Conservation (phyloP, 345 rosid species). For the Stellera chamaejasme region DNA sequence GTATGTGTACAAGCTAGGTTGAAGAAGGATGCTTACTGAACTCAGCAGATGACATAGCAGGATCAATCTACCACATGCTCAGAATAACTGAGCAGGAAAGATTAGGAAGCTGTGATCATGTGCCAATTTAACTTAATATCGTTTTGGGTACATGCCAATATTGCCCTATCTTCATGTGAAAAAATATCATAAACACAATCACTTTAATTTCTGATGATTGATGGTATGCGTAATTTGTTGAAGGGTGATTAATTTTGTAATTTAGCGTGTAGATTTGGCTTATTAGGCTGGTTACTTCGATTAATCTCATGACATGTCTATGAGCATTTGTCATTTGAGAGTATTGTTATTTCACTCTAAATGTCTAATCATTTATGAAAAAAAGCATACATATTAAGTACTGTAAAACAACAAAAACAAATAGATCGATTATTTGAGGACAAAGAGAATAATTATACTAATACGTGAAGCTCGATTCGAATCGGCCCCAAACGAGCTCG, state of each 20-base stretch:
- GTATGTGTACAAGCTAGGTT: conserved; percentile 28
- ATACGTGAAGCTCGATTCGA: too few species aligned
- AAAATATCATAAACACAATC: conserved; percentile 11
- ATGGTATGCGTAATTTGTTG: background rate
- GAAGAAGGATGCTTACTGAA: conserved; percentile 89
- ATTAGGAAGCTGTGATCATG: conserved; percentile 17
- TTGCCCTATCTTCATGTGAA: conserved; percentile 8
- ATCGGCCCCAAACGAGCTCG: too few species aligned
- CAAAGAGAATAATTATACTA: too few species aligned
- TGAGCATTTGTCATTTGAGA: background rate
- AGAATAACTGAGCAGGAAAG: conserved; percentile 44
- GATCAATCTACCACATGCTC: conserved; percentile 80
- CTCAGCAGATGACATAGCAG: conserved; percentile 83
- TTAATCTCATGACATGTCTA: background rate
- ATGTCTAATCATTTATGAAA: too few species aligned
- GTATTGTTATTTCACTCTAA: too few species aligned
- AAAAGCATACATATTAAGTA: too few species aligned
- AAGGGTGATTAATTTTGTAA: background rate
- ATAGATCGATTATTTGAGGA: too few species aligned
- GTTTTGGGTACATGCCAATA: conserved; percentile 8
- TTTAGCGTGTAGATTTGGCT: background rate
- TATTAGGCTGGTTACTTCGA: background rate
- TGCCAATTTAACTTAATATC: conserved; percentile 11
- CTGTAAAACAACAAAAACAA: too few species aligned
- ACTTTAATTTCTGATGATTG: background rate